These are phyloP conservation scores for Auriculariales sp. DNA, from an alignment of 768 basidiomycete genomes.

Conservation along the genomic window DNA sequence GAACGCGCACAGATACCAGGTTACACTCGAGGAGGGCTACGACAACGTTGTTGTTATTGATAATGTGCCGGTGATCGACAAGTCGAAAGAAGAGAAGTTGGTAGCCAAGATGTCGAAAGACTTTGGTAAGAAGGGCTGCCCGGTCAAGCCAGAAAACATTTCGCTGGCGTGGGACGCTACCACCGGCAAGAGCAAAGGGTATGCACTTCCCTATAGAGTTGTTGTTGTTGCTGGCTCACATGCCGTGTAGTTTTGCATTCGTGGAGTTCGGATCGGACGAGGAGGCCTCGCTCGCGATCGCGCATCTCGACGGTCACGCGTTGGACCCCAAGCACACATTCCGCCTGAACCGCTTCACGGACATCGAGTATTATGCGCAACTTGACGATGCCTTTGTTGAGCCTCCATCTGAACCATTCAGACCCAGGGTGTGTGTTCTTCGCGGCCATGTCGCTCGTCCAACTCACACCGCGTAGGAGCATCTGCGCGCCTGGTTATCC, in stretches of 20 bases:
- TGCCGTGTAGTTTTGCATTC: slow-evolving; percentile 55
- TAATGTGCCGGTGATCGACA: slow-evolving; percentile 82
- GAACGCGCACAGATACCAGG: slow-evolving; percentile 51
- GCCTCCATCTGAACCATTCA: slow-evolving; percentile 58
- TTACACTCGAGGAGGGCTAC: slow-evolving; percentile 71
- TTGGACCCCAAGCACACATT: slow-evolving; percentile 85
- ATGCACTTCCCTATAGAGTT: slow-evolving; percentile 12
- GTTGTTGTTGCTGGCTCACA: slow-evolving; percentile 3
- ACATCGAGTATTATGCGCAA: slow-evolving; percentile 69
- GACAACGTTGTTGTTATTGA: slow-evolving; percentile 90
- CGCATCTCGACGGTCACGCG: slow-evolving; percentile 55
- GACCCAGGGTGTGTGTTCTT: slow-evolving; percentile 42
- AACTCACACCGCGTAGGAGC: slow-evolving; percentile 44
- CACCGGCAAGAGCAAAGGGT: slow-evolving; percentile 88
- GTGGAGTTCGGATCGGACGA: slow-evolving; percentile 60
- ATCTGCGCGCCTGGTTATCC: slow-evolving; percentile 87
- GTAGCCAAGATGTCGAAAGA: slow-evolving; percentile 70
- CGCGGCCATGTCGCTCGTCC: not conserved
- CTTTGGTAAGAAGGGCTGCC: slow-evolving; percentile 66
- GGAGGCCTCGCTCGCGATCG: slow-evolving; percentile 54
- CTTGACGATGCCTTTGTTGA: slow-evolving; percentile 70
- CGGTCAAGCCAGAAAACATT: slow-evolving; percentile 64
- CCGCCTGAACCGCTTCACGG: slow-evolving; percentile 73
- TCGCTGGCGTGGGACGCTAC: slow-evolving; percentile 79
- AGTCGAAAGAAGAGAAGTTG: slow-evolving; percentile 69